Base-by-base conservation (phyloP, 2,329 filamentous ascomycete genomes). In the Penicillium palitans region DNA sequence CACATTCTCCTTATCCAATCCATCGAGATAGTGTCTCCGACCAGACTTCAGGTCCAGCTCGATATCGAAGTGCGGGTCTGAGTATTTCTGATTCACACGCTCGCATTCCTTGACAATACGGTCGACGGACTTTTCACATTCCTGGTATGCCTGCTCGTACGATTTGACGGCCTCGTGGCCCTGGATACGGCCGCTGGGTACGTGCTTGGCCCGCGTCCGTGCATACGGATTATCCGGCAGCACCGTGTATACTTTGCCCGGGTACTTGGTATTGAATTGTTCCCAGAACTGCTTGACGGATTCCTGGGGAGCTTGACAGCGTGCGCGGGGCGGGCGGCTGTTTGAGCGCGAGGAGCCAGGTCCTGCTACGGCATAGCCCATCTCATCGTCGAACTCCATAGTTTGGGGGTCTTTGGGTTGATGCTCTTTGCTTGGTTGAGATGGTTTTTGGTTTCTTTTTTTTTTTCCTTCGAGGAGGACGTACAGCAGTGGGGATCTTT, bases 31-130 rank as follows among this genome's bases (percentile, higher is more conserved):
- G 66, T 85, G 79, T 48, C 78, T 69, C 15, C 71, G 74, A n/a
- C 77, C 75, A 39, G 79, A 79, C 75, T 90, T 89, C 61, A 92
- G 80, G 71, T 93, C 90, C 39, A 84, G 79, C 70, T 95, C 91
- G 52, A 96, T 86, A 71, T 96, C 89, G 70, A 96, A 96, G 72
- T 95, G 87, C n/a, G 87, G 85, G 70, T 96, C 91, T 17, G 88
- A 84, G 71, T 96, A 96, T 74, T 91, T 93, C 68, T 91, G 88
- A 74, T 96, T 96, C 57, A 91, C 80, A 9, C 90, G 83, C 24
- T 86, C 81, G 71, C 91, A 96, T 67, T 87, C 84, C 57, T 78
- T 79, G 31, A 83, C 80, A 55, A 86, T 86, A 59, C 83, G 82
- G 9, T 79, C 75, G 6, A 87, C 84, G 52, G 84, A 83, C 56